Conservation (phyloP, 208 protist genomes). For the Crithidia acanthocephali region DNA sequence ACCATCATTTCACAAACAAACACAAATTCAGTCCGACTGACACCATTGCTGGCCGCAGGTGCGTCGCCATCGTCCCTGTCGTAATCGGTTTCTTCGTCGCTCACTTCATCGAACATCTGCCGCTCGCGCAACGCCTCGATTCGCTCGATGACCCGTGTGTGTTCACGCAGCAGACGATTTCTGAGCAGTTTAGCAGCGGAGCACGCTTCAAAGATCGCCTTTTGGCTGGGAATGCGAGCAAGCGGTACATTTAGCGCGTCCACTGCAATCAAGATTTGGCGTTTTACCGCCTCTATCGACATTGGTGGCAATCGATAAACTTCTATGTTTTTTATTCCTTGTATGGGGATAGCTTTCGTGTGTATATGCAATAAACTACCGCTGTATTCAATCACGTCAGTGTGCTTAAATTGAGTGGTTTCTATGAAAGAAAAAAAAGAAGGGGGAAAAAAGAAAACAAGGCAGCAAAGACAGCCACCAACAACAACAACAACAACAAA, state of each 20-base stretch:
- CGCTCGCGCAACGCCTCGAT: constrained; percentile 67
- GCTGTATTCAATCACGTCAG: too few relatives aligned
- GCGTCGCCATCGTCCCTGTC: constrained; percentile 30
- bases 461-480: too few relatives aligned
- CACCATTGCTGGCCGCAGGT: constrained; percentile 17
- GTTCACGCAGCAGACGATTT: constrained; percentile 77
- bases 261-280: constrained; percentile 69
- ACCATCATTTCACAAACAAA: constrained; percentile 84
- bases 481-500: too few relatives aligned
- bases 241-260: constrained; percentile 65
- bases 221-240: constrained; percentile 34
- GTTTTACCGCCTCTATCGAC: constrained; percentile 70
- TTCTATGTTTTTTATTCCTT: constrained; percentile 4
- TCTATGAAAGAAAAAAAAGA: too few relatives aligned
- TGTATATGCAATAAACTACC: too few relatives aligned
- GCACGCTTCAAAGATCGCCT: constrained; percentile 58
- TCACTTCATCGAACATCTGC: constrained; percentile 60
- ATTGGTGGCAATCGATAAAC: constrained; percentile 32
- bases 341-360: too few relatives aligned
- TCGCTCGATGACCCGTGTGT: constrained; percentile 60
- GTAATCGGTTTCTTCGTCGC: constrained; percentile 44
- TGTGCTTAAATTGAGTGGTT: too few relatives aligned
- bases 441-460: too few relatives aligned
- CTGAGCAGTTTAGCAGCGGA: constrained; percentile 75
- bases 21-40: constrained; percentile 65